These are phyloP conservation scores for Fraxinus velutina DNA, from an alignment of 305 asterid species.

Conservation along the genomic window DNA sequence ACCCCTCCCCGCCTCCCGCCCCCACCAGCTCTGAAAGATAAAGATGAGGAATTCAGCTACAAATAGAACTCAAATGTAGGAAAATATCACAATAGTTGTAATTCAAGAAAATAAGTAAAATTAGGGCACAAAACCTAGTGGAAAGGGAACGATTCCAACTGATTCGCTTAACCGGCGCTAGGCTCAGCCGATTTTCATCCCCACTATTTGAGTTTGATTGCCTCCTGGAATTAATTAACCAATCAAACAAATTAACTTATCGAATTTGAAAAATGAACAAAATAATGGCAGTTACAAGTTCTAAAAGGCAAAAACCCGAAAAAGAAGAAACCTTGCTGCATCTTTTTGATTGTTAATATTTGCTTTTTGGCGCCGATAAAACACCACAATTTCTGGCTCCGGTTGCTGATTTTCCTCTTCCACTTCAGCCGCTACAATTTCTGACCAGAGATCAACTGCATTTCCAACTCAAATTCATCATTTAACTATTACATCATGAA, in stretches of 20 bases:
- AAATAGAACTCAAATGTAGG: not conserved
- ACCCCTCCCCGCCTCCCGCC: not conserved
- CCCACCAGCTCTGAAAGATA: not conserved
- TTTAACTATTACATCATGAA: not conserved
- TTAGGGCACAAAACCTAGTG: slow-evolving; percentile 54
- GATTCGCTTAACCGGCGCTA: slow-evolving; percentile 50
- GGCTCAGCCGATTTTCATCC: slow-evolving; percentile 39
- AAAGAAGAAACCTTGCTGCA: slow-evolving; percentile 35
- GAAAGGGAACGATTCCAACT: slow-evolving; percentile 85
- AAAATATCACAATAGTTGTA: not conserved
- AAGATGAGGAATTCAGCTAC: not conserved
- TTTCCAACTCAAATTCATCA: slow-evolving; percentile 12
- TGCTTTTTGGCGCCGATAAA: slow-evolving; percentile 44
- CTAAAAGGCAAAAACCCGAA: not conserved
- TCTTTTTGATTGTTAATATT: slow-evolving; percentile 24
- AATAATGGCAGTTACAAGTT: not conserved
- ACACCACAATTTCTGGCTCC: slow-evolving; percentile 44
- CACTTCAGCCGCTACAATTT: slow-evolving; percentile 40
- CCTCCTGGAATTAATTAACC: slow-evolving; percentile 41
- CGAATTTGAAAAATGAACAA: not conserved
- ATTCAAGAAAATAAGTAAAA: slow-evolving; percentile 14
- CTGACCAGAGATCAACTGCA: slow-evolving; percentile 59
- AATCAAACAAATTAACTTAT: not conserved
- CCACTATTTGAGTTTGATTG: slow-evolving; percentile 45
- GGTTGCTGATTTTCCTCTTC: slow-evolving; percentile 22